Evolutionary conservation across 768 basidiomycete species (phyloP).

Genomic region (Suillus clintonianus): DNA sequence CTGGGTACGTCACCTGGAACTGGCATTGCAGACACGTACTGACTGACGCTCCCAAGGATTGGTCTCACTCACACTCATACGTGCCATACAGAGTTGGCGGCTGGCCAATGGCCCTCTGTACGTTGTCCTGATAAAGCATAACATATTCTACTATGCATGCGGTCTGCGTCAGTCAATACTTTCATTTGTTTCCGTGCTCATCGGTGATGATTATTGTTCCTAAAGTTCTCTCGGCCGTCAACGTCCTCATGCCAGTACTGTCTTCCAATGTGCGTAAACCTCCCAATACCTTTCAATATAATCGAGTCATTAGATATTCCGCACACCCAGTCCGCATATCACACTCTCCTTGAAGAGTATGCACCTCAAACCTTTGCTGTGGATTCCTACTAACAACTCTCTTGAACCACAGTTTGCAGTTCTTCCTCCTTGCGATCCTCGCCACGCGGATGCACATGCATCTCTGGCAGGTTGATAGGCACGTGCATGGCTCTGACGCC

Average conservation of each 20-base stretch:
- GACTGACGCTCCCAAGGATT: neutral
- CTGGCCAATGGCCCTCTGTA: neutral
- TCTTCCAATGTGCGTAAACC: neutral
- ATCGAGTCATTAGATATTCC: neutral
- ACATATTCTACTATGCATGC: neutral
- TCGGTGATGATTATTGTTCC: neutral
- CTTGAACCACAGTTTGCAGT: neutral
- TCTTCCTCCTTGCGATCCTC: neutral
- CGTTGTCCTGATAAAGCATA: neutral
- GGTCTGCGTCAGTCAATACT: neutral
- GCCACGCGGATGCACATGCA: neutral
- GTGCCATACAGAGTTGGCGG: neutral
- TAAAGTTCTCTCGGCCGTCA: neutral
- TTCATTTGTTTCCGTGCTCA: neutral
- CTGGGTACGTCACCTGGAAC: neutral
- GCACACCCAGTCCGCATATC: neutral
- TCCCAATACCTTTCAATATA: neutral
- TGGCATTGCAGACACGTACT: neutral
- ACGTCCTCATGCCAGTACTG: neutral
- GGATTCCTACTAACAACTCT: neutral
- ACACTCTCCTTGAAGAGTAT: neutral
- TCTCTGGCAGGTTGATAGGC: neutral
- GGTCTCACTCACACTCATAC: neutral
- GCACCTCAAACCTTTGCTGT: neutral
- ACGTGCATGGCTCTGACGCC: accelerated